Base-by-base conservation (phyloP, 345 rosid genomes). In the Erodium maritimum region DNA sequence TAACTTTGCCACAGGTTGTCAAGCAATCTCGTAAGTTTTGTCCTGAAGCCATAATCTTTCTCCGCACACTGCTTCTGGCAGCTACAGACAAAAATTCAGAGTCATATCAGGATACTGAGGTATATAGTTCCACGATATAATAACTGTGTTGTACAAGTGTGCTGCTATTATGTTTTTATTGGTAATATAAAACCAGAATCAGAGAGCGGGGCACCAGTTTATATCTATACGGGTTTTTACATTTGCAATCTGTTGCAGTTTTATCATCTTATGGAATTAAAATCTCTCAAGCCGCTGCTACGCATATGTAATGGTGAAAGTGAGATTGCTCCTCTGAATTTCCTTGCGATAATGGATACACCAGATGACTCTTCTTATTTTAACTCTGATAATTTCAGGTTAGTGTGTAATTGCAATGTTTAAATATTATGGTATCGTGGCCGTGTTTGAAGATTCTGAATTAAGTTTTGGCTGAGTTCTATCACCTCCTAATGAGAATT, bases 301-400 rank as follows among this genome's bases (percentile, higher is more conserved):
- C 61, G 65, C 55, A 52, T 83, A 50, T 64, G 58, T 46, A 72
- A 74, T 60, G 33, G 50, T 6, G 67, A 76, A 56, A 68, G 65
- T 48, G 85, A 87, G 62, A 75, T 85, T 50, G 55, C 61, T 69
- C 94, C 90, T 67, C 48, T 89, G 55, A 80, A 89, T 82, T 76
- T 93, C 67, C 67, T 85, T 19, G 19, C 23, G 69, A 67, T 87
- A 59, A 77, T 85, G 86, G 78, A 74, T 67, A 67, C 75, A 82
- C 77, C 87, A 12, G 85, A 85, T 46, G 79, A 85, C 24, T 66
- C 82, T 12, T 61, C 81, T 3, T 81, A 69, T 78, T 93, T 89
- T 73, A 70, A 75, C 71, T 83, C 99, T 8, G 84, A 87, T 73
- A 58, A 70, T 65, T 93, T 93, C 78, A 87, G 94, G 97, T 91